Evolutionary conservation across 2,329 filamentous ascomycete species (phyloP), one percentile per base, ranked within the genome.

Genomic region (Tolypocladium sp.): DNA sequence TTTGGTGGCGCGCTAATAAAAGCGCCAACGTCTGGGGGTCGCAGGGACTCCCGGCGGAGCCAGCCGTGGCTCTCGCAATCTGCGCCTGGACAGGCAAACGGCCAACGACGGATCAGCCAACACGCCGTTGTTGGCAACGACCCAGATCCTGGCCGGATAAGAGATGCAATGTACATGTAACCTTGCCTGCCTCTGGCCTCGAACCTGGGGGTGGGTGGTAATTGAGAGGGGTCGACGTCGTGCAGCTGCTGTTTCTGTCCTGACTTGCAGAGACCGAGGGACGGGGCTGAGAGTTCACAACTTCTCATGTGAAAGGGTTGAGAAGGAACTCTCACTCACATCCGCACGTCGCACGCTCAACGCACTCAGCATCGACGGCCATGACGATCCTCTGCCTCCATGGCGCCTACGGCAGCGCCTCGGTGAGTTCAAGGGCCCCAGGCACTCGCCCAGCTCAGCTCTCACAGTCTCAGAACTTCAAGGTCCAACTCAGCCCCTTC

Each of bases 381-480:
- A 84, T 85, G 82, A 81, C 74, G 65, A 80, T 84, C 57, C 69
- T 85, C 38, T 85, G 82, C 67, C 74, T 85, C 10, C 82, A 82
- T 40, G 82, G 82, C 62, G 79, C 82, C 27, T 84, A 80, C 67
- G 82, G 82, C 58, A 84, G 80, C 71, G 77, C 81, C 56, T 76
- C 78, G 64, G 79, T 81, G 69, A 72, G 77, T 37, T 44, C 20
- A n/a, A 40, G 55, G 8, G 17, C 5, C 27, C 17, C 4, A 33
- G 17, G 30, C 37, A 57, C 22, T 30, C 51, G 59, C 55, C 55
- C 25, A 41, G 44, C 41, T 41, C 53, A 52, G 22, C 44, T 62
- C 58, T 59, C 2, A 20, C 15, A 8, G 3, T 35, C 12, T 25
- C 58, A 84, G 80, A 82, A 82, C 73, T 83, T 84, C 64, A 74